Conservation (phyloP, 2,329 filamentous ascomycete species). For the Diplodia mutila region DNA sequence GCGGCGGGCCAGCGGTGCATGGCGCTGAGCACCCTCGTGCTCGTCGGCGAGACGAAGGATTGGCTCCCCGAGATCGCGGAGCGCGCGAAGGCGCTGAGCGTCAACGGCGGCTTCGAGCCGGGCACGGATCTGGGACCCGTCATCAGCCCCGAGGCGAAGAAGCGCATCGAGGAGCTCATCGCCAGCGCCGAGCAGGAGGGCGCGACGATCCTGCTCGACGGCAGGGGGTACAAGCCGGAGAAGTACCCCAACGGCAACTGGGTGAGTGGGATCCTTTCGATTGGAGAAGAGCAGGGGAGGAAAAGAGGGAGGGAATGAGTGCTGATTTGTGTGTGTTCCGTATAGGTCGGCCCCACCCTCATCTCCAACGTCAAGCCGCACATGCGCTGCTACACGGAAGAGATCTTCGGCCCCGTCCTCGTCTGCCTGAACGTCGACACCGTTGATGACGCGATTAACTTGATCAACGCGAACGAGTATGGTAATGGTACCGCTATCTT, state of each 20-base stretch:
- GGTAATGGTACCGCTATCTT: constrained; percentile 87
- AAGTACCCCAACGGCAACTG: constrained; percentile 87
- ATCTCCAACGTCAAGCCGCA: constrained; percentile 78
- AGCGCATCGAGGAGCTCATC: constrained; percentile 77
- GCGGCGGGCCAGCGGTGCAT: constrained; percentile 86
- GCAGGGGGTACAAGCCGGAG: constrained; percentile 70
- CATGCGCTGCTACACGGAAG: constrained; percentile 84
- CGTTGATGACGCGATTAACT: constrained; percentile 76
- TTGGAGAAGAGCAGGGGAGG: too few species aligned
- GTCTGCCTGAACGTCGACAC: constrained; percentile 79
- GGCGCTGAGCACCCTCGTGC: constrained; percentile 80
- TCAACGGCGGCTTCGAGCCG: constrained; percentile 80
- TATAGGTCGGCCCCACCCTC: constrained; percentile 77
- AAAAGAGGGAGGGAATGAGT: background rate
- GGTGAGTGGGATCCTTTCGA: constrained; percentile 47
- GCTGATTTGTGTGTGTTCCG: background rate
- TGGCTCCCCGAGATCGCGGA: constrained; percentile 81
- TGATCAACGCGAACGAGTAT: constrained; percentile 86
- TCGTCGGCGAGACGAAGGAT: constrained; percentile 82
- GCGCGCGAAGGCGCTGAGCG: constrained; percentile 70
- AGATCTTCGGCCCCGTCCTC: constrained; percentile 84
- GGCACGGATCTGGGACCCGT: constrained; percentile 81
- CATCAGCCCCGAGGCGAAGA: constrained; percentile 77
- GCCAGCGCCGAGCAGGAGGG: constrained; percentile 78
- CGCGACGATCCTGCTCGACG: constrained; percentile 80